A percentile compares a stretch with the other conserved stretches of the same genome.
phyloP scores from a whole-genome alignment of 345 rosid species.

The Litchi chinensis region DNA sequence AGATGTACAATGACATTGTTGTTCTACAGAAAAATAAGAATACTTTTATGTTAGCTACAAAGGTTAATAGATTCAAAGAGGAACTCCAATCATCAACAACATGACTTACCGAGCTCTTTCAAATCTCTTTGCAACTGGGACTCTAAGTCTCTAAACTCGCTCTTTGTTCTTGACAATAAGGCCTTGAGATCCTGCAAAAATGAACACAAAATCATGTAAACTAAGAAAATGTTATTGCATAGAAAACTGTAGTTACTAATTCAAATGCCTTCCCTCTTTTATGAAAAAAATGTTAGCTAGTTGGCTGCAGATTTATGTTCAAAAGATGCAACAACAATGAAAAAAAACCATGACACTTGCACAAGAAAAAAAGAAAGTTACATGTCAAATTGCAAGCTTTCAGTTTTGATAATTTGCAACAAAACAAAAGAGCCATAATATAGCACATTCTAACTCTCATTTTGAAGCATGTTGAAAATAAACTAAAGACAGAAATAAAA shows the following conservation, averaged over 20 bases:
- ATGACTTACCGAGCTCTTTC: slow-evolving; percentile 59
- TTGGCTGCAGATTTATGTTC: not conserved
- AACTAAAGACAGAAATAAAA: not conserved
- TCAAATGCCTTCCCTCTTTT: not conserved
- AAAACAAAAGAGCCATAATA: not conserved
- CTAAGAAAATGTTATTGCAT: not conserved
- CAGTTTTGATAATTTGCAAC: not conserved
- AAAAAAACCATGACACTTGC: not conserved
- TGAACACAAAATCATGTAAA: not conserved
- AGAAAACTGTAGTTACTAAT: not conserved
- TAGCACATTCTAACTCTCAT: not conserved
- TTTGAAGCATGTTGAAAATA: not conserved
- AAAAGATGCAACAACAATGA: not conserved
- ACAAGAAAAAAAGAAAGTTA: no score
- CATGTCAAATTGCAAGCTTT: not conserved
- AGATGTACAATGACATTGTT: not conserved
- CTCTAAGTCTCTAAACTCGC: slow-evolving; percentile 66
- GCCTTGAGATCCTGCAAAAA: slow-evolving; percentile 65
- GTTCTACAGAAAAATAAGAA: slow-evolving; percentile 6
- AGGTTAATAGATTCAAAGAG: not conserved
- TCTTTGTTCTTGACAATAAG: slow-evolving; percentile 57
- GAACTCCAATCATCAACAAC: not conserved
- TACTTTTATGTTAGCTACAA: not conserved
- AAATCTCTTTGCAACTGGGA: slow-evolving; percentile 64
- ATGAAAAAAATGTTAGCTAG: not conserved